Base-by-base conservation (phyloP, 2,329 filamentous ascomycete genomes). In the Drechslerella coelobrocha region DNA sequence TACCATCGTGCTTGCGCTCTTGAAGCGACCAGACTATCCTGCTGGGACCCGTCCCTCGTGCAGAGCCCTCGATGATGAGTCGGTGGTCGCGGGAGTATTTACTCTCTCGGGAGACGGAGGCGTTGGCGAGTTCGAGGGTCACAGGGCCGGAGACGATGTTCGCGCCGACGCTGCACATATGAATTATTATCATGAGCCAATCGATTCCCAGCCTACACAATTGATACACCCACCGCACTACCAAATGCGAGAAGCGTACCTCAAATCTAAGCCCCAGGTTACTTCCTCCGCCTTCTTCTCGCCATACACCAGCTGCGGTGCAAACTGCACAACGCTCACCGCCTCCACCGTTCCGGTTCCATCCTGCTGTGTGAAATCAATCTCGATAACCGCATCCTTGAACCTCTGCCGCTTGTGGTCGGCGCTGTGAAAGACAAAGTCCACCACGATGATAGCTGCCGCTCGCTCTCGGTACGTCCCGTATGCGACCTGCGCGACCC, bases 251-350 rank as follows among this genome's bases (percentile, higher is more conserved):
- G n/a, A n/a, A n/a, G n/a, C 51, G 24, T 26, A 69, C 63, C 63
- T 69, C 14, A 61, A 29, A 61, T 69, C 63, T 43, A 53, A 57
- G 19, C 57, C 65, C 57, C 52, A 61, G 59, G 57, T 59, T 14
- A 62, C 59, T 27, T 62, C 57, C 27, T 69, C 65, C 9, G 39
- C 63, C n/a, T 69, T 69, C 26, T 57, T 62, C 45, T 69, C 65
- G 6, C 65, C 57, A 26, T 69, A 53, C 29, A 69, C 50, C 37
- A 69, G 50, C 53, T 54, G 55, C 21, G 57, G 65, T 37, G 57
- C 57, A 59, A 69, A 69, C 45, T 62, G 57, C 19, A 53, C 57
- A 37, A 69, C 54, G 23, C 57, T 62, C n/a, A 62, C 52, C 0
- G 51, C 45, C 26, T 34, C 8, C 17, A 56, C 41, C 26, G 48